Evolutionary conservation across 371 early-diverging fungal species (phyloP).

Genomic region (Syncephalastrum contaminatum): DNA sequence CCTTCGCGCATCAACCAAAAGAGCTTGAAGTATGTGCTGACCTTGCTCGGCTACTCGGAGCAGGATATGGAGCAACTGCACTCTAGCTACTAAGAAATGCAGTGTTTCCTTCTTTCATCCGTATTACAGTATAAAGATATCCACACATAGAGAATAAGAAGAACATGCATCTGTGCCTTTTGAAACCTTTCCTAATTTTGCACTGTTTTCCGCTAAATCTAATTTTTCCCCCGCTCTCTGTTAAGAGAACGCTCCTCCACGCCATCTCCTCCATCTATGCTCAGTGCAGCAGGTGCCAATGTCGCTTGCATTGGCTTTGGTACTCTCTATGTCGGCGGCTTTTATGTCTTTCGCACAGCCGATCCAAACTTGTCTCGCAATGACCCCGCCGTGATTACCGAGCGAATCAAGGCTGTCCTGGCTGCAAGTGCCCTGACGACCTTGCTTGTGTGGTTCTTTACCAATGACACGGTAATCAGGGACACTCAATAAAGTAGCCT

Average conservation of each 20-base stretch:
- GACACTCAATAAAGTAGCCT: neutral
- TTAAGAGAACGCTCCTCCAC: too few species aligned
- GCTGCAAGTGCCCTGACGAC: slow-evolving; percentile 24
- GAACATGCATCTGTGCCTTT: too few species aligned
- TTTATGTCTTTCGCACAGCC: slow-evolving; percentile 28
- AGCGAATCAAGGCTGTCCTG: slow-evolving; percentile 37
- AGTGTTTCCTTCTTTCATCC: too few species aligned
- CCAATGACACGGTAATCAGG: slow-evolving; percentile 4
- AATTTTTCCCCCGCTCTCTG: too few species aligned
- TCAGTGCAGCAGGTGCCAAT: slow-evolving; percentile 21
- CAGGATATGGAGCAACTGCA: slow-evolving; percentile 50
- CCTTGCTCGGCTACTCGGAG: slow-evolving; percentile 51
- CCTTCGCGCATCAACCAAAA: slow-evolving; percentile 91
- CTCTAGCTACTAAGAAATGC: slow-evolving; percentile 8
- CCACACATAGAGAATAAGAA: too few species aligned
- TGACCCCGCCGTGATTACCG: slow-evolving; percentile 37
- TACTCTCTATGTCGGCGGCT: slow-evolving; percentile 38
- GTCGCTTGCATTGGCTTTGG: slow-evolving; percentile 31
- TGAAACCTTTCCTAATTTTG: too few species aligned
- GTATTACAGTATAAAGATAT: too few species aligned
- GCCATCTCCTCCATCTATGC: too few species aligned
- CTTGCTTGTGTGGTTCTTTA: slow-evolving; percentile 19
- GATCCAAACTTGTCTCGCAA: slow-evolving; percentile 24
- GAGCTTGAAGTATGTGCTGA: slow-evolving; percentile 77
- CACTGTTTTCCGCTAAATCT: too few species aligned